Conservation (phyloP, 768 basidiomycete species). For the Dentipellis sp. region DNA sequence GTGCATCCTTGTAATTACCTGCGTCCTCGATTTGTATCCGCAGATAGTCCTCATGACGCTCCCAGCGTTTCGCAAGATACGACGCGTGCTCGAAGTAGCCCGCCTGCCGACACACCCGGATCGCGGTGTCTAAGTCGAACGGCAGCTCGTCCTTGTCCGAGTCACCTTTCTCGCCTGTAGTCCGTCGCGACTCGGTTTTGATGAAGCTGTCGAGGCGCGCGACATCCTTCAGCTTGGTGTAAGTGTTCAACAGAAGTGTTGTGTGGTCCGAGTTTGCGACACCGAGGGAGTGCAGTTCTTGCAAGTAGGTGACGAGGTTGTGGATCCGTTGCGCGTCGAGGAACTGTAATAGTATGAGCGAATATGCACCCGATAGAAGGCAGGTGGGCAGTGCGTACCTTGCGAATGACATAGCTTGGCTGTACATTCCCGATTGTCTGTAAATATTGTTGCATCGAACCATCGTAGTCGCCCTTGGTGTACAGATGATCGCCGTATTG, state of each 20-base stretch:
- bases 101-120: constrained; percentile 92
- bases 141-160: constrained; percentile 60
- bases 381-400: constrained; percentile 38
- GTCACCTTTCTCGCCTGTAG: constrained; percentile 27
- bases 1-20: constrained; percentile 70
- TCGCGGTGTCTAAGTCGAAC: constrained; percentile 95
- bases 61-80: constrained; percentile 88
- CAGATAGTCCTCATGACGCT: constrained; percentile 86
- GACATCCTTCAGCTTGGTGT: constrained; percentile 93
- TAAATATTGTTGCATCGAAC: constrained; percentile 86
- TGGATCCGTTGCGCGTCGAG: constrained; percentile 94
- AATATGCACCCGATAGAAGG: not conserved
- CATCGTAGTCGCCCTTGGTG: constrained; percentile 84
- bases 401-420: constrained; percentile 94
- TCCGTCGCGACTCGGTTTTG: constrained; percentile 66
- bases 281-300: constrained; percentile 84
- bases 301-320: constrained; percentile 90
- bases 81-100: constrained; percentile 94
- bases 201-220: constrained; percentile 85
- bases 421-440: constrained; percentile 84
- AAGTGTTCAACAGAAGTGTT: constrained; percentile 91
- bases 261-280: constrained; percentile 96
- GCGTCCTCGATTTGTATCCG: constrained; percentile 93
- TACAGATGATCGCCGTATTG: constrained; percentile 92
- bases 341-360: constrained; percentile 42